Conservation (phyloP, 2,329 filamentous ascomycete species). For the Sphaceloma murrayae region DNA sequence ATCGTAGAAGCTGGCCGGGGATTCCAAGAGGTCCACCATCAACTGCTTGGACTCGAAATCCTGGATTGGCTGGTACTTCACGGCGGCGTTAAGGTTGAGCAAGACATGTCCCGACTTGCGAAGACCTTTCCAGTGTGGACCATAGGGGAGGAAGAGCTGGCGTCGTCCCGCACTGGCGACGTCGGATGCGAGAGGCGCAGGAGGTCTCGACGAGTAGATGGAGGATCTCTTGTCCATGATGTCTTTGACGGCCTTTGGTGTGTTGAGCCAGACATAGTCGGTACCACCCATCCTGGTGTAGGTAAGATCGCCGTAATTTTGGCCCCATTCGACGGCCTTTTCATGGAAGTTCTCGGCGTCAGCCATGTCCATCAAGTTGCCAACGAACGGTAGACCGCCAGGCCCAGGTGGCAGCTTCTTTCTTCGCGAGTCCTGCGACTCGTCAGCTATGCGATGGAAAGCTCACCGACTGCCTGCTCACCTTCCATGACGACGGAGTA, state of each 20-base stretch:
- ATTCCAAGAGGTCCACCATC: constrained; percentile 22
- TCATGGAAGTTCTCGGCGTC: constrained; percentile 26
- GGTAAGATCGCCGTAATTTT: constrained; percentile 32
- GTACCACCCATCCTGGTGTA: constrained; percentile 34
- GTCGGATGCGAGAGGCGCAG: constrained; percentile 30
- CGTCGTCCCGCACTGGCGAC: constrained; percentile 23
- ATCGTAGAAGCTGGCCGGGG: constrained; percentile 27
- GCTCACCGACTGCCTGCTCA: background rate
- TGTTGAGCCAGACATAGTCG: constrained; percentile 34
- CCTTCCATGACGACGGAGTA: constrained; percentile 12
- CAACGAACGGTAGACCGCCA: constrained; percentile 33
- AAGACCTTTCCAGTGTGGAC: constrained; percentile 24
- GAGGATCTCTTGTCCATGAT: constrained; percentile 21
- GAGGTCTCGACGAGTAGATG: constrained; percentile 21
- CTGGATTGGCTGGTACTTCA: constrained; percentile 25
- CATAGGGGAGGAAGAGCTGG: constrained; percentile 26
- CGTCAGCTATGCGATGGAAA: background rate
- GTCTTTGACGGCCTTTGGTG: constrained; percentile 20
- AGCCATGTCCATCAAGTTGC: constrained; percentile 31
- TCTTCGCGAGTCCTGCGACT: constrained; percentile 25
- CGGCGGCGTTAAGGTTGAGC: constrained; percentile 23
- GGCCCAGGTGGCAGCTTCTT: constrained; percentile 33
- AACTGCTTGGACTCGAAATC: constrained; percentile 21
- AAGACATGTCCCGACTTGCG: constrained; percentile 25
- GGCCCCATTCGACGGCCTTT: constrained; percentile 30